Conservation (phyloP, 2,329 filamentous ascomycete species). For the Ophiostoma perfectum region DNA sequence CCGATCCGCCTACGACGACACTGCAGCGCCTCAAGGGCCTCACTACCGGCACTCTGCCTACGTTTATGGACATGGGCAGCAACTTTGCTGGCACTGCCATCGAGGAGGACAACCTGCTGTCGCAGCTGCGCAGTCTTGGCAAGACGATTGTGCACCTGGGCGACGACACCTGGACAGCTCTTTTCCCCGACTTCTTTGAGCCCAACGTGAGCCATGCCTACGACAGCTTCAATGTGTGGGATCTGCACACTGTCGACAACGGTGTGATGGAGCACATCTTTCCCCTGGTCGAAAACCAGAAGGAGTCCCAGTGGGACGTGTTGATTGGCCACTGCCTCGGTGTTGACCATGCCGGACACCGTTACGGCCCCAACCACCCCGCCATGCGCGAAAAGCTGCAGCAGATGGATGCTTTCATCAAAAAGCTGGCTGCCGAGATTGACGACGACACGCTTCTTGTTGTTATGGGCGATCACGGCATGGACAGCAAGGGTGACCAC, state of each 20-base stretch:
- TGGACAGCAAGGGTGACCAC: constrained; percentile 96
- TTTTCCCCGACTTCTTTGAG: constrained; percentile 94
- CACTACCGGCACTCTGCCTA: constrained; percentile 90
- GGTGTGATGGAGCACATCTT: constrained; percentile 88
- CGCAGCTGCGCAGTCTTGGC: constrained; percentile 59
- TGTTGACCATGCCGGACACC: constrained; percentile 93
- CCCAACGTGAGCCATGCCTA: constrained; percentile 79
- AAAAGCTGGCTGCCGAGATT: constrained; percentile 62
- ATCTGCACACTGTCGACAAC: constrained; percentile 93
- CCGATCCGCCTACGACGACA: constrained; percentile 91
- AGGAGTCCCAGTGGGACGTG: constrained; percentile 72
- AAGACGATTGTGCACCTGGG: constrained; percentile 84
- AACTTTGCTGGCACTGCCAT: constrained; percentile 95
- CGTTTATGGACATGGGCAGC: constrained; percentile 87
- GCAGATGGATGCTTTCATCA: constrained; percentile 82
- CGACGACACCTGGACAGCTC: constrained; percentile 93
- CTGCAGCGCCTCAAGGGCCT: constrained; percentile 87
- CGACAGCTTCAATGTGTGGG: constrained; percentile 98
- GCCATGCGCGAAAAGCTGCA: constrained; percentile 86
- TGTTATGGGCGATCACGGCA: constrained; percentile 98
- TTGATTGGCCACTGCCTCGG: constrained; percentile 90
- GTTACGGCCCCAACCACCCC: constrained; percentile 87
- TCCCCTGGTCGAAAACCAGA: constrained; percentile 64
- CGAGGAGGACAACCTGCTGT: constrained; percentile 77
- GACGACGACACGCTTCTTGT: constrained; percentile 85